Conservation (phyloP, 2,329 filamentous ascomycete genomes). For the Escovopsis sp. region DNA sequence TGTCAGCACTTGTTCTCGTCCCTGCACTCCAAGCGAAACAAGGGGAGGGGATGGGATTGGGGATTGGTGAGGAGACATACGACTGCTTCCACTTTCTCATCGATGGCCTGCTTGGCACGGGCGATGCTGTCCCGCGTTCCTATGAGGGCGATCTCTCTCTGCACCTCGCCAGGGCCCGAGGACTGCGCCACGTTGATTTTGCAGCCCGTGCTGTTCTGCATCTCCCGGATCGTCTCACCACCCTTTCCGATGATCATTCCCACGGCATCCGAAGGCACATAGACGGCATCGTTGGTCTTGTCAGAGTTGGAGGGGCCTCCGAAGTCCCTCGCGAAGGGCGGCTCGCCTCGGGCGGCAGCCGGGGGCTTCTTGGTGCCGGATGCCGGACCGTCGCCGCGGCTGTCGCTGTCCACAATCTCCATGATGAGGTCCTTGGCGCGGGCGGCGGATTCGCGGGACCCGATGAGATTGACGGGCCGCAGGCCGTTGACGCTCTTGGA, state of each 20-base stretch:
- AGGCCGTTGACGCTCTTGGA: constrained; percentile 85
- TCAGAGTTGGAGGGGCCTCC: constrained; percentile 23
- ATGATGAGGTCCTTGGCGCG: constrained; percentile 78
- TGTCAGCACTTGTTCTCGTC: constrained; percentile 15
- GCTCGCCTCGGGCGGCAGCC: constrained; percentile 17
- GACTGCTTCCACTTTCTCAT: constrained; percentile 83
- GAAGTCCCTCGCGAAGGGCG: constrained; percentile 18
- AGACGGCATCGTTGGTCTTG: constrained; percentile 70
- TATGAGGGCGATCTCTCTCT: constrained; percentile 76
- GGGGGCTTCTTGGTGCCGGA: constrained; percentile 15
- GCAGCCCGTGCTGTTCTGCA: constrained; percentile 76
- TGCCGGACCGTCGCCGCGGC: constrained; percentile 36
- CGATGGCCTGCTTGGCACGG: constrained; percentile 69
- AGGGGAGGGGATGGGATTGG: not conserved
- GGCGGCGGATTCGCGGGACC: constrained; percentile 56
- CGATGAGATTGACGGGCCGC: constrained; percentile 81
- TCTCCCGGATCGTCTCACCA: constrained; percentile 86
- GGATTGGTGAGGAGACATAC: constrained; percentile 33
- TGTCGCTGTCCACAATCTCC: constrained; percentile 89
- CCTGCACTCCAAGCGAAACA: not conserved
- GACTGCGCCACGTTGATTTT: constrained; percentile 89
- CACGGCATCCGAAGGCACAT: constrained; percentile 78
- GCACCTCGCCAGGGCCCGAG: constrained; percentile 59
- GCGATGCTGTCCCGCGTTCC: constrained; percentile 64
- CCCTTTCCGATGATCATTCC: constrained; percentile 96